These are phyloP conservation scores for Vararia minispora DNA, from an alignment of 768 basidiomycete species.

Conservation along the genomic window DNA sequence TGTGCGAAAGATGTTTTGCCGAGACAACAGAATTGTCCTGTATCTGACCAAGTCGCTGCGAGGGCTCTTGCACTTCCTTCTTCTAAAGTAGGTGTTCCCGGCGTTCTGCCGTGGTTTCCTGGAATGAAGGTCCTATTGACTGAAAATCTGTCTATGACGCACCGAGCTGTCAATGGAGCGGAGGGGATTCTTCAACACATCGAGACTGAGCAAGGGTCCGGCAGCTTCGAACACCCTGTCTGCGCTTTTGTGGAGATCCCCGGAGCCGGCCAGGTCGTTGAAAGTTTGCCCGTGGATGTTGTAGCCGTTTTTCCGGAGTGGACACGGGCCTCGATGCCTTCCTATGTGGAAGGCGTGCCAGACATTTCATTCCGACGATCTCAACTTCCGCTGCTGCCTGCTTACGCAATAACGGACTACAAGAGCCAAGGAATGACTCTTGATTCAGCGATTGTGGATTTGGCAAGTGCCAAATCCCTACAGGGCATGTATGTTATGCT, in stretches of 20 bases:
- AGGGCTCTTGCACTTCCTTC: background rate
- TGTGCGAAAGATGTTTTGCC: background rate
- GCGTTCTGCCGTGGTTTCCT: background rate
- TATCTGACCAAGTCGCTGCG: background rate
- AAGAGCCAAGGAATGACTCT: background rate
- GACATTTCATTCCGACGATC: background rate
- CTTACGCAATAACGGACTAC: background rate
- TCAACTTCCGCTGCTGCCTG: background rate
- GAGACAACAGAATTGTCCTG: background rate
- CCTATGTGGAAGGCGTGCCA: background rate
- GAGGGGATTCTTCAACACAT: background rate
- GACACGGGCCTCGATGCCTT: too few relatives aligned
- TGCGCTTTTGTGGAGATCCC: background rate
- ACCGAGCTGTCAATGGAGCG: background rate
- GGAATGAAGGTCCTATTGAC: background rate
- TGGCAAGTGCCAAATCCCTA: background rate
- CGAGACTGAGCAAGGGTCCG: background rate
- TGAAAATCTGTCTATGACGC: background rate
- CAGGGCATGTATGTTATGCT: conserved; percentile 2
- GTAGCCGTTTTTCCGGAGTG: background rate
- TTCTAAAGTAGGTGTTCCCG: background rate
- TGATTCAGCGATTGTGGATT: background rate
- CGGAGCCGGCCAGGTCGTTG: background rate
- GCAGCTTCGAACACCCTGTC: background rate
- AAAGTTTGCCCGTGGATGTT: background rate